Evolutionary conservation across 495 filamentous ascomycete species (phyloP).

Genomic region (Penicillium samsonianum): DNA sequence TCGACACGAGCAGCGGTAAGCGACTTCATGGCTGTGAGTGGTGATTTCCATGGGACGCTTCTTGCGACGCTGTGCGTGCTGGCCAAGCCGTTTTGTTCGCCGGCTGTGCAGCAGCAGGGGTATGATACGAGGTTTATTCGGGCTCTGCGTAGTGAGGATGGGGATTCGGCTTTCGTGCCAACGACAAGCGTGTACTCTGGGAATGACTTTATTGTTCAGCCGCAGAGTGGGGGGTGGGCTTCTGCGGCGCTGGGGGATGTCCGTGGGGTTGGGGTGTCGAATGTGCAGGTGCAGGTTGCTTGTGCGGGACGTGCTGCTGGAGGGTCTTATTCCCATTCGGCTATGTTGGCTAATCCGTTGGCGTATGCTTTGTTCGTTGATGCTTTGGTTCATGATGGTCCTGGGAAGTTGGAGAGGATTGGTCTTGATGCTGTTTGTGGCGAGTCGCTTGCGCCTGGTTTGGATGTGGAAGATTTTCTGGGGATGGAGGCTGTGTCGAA

Average conservation of each 20-base stretch:
- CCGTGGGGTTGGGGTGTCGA: conserved; percentile 41
- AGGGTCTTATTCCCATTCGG: conserved; percentile 41
- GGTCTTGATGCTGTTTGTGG: conserved; percentile 32
- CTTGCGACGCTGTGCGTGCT: conserved; percentile 27
- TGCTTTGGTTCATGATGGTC: conserved; percentile 43
- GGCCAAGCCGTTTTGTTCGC: conserved; percentile 27
- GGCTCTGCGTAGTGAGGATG: conserved; percentile 35
- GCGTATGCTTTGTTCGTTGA: conserved; percentile 42
- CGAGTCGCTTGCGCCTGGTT: conserved; percentile 29
- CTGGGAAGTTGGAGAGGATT: conserved; percentile 31
- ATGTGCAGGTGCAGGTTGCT: conserved; percentile 43
- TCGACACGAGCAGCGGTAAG: conserved; percentile 32
- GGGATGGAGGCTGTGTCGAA: conserved; percentile 30
- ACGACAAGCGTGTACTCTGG: conserved; percentile 46
- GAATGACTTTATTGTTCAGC: conserved; percentile 47
- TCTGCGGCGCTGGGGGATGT: conserved; percentile 40
- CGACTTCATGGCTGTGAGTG: conserved; percentile 44
- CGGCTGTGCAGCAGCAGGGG: conserved; percentile 41
- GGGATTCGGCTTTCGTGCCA: conserved; percentile 48
- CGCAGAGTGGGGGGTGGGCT: conserved; percentile 40
- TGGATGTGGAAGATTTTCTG: conserved; percentile 37
- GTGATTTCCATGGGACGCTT: conserved; percentile 49
- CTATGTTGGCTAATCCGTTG: conserved; percentile 42
- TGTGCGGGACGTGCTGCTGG: conserved; percentile 35
- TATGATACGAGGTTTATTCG: conserved; percentile 40